phyloP scores from a whole-genome alignment of 495 filamentous ascomycete genomes.

The Apiosordaria backusii region DNA sequence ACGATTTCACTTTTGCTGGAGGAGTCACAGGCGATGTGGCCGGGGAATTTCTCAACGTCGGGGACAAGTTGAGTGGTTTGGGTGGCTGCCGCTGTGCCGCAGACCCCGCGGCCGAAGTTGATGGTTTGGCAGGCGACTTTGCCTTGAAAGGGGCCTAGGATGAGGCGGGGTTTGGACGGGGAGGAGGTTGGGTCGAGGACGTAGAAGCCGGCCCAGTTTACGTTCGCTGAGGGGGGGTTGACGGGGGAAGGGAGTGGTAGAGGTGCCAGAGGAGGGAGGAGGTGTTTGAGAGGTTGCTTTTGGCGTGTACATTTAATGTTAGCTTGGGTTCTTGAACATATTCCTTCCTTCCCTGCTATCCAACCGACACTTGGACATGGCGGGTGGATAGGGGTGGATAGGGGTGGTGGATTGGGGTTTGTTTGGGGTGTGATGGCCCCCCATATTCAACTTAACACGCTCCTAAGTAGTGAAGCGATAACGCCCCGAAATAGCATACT shows the following conservation, averaged over 20 bases:
- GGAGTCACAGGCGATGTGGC: constrained; percentile 88
- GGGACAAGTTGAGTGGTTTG: constrained; percentile 64
- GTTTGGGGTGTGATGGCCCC: no score
- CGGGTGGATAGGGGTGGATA: no score
- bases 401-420: no score
- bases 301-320: background rate
- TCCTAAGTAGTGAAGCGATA: no score
- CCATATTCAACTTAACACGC: no score
- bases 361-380: no score
- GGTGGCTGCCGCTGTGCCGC: constrained; percentile 68
- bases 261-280: constrained; percentile 85
- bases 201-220: constrained; percentile 94
- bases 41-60: constrained; percentile 74
- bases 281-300: constrained; percentile 79
- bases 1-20: constrained; percentile 86
- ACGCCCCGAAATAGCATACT: no score
- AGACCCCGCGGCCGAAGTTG: constrained; percentile 74
- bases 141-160: constrained; percentile 86
- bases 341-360: no score
- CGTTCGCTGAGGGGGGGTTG: constrained; percentile 61
- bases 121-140: constrained; percentile 88
- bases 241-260: constrained; percentile 74
- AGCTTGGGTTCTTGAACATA: background rate
- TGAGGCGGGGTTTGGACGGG: constrained; percentile 50
- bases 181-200: constrained; percentile 59